phyloP scores from a whole-genome alignment of 352 stramenopile genomes.

The Globisporangium okanoganense region DNA sequence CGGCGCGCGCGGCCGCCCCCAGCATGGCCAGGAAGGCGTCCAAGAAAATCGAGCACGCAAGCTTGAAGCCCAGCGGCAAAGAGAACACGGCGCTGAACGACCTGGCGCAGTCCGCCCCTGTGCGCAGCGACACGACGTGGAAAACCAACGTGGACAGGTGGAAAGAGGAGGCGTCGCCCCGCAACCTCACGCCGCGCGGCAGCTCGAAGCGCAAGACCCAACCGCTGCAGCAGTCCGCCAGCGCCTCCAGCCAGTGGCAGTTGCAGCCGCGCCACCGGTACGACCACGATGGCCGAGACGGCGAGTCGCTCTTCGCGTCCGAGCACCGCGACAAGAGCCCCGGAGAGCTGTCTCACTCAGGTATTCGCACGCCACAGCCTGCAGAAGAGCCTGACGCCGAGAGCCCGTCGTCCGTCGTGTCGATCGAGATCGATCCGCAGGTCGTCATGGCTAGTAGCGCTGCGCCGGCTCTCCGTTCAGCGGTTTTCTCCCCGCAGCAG shows the following conservation, averaged over 20 bases:
- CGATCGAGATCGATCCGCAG: slow-evolving; percentile 23
- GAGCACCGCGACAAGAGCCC: slow-evolving; percentile 1
- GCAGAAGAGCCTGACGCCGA: slow-evolving; percentile 39
- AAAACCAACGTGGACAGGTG: slow-evolving; percentile 41
- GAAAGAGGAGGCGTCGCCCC: slow-evolving; percentile 24
- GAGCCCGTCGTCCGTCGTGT: slow-evolving; percentile 31
- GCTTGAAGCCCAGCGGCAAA: background rate
- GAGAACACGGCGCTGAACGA: slow-evolving; percentile 10
- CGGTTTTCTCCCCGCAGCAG: background rate
- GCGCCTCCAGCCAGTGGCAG: slow-evolving; percentile 3
- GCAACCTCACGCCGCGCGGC: slow-evolving; percentile 28
- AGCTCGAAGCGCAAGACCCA: slow-evolving; percentile 18
- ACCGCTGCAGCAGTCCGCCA: background rate
- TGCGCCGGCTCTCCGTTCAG: background rate
- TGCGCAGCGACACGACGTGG: slow-evolving; percentile 28
- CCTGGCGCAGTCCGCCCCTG: background rate
- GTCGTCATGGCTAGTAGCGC: slow-evolving; percentile 11
- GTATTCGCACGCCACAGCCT: slow-evolving; percentile 23
- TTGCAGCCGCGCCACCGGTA: slow-evolving; percentile 13
- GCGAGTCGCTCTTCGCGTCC: no score
- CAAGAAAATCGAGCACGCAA: slow-evolving; percentile 9
- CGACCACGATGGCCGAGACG: slow-evolving; percentile 18
- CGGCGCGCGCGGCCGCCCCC: background rate
- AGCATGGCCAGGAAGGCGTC: slow-evolving; percentile 22
- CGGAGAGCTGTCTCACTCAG: slow-evolving; percentile 9